Evolutionary conservation across 192 early-diverging fungal genomes (phyloP).

Genomic region (Backusella macrospora): DNA sequence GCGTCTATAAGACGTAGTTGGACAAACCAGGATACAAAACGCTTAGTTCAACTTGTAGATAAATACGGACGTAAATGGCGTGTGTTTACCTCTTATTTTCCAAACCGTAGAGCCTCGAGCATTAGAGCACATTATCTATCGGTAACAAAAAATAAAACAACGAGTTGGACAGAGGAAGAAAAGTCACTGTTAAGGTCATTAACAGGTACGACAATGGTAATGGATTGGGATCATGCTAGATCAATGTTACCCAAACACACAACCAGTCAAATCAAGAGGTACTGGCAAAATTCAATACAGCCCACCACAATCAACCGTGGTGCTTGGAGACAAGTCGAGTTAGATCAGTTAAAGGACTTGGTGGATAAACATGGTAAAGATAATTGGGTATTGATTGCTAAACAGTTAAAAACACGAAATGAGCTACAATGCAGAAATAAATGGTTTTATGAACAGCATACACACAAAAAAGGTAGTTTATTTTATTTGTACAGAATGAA

Average conservation of each 20-base stretch:
- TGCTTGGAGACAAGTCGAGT: background rate
- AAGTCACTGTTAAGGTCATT: background rate
- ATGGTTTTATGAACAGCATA: slow-evolving; percentile 14
- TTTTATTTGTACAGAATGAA: background rate
- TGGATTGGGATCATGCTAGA: background rate
- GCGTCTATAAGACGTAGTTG: background rate
- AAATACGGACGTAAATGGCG: slow-evolving; percentile 18
- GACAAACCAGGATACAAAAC: slow-evolving; percentile 2
- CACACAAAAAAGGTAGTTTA: slow-evolving; percentile 15
- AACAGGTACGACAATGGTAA: background rate
- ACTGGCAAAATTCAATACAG: background rate
- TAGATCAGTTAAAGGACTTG: background rate
- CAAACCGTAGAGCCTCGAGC: background rate
- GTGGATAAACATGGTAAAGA: background rate
- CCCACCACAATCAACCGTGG: background rate
- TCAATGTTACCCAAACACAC: slow-evolving; percentile 1
- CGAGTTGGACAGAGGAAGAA: slow-evolving; percentile 11
- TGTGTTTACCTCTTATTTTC: slow-evolving; percentile 13
- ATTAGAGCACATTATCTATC: slow-evolving; percentile 20
- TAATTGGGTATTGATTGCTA: background rate
- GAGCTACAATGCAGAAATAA: slow-evolving; percentile 22
- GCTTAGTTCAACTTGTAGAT: background rate
- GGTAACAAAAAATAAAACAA: slow-evolving; percentile 1
- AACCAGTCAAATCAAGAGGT: background rate
- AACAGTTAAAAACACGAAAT: slow-evolving; percentile 1